Evolutionary conservation across 345 rosid species (phyloP), one percentile per base, ranked within the genome.

Genomic region (Mangifera indica): DNA sequence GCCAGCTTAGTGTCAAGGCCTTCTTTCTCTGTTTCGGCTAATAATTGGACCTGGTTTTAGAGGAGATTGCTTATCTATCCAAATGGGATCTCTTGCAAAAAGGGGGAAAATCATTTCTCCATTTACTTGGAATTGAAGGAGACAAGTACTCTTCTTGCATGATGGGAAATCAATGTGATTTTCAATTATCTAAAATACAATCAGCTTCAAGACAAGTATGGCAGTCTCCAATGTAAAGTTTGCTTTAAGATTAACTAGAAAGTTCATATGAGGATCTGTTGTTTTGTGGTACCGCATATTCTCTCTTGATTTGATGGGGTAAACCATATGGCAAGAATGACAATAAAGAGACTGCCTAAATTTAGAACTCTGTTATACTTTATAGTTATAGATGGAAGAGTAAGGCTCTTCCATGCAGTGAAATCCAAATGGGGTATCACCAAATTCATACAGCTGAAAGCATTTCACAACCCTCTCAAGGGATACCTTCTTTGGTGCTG

Each of bases 161-260:
- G 68, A 24, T 64, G 54, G 68, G 54, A 64, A 46, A 54, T 64
- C 26, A 42, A 40, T 21, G 67, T 21, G 49, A 63, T 21, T 9
- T 12, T 40, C 24, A 34, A 42, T 13, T 62, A 37, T 20, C 40
- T 62, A 8, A 12, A 40, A 5, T 44, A 40, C 54, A 46, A 45
- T 25, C 68, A 64, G 2, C 17, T 3, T 7, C 9, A 40, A 2
- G 25, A 63, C 52, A 63, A 44, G 20, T 45, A 37, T 24, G n/a
- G 8, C 17, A 15, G 45, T 60, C n/a, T 32, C 10, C 40, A 37
- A 60, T 7, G 15, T 26, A 12, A 5, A 37, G 42, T 37, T n/a
- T n/a, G 42, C 42, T 37, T 37, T 5, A 37, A 37, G 42, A 37
- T 7, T 37, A 37, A 37, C 42, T 1, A 7, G 8, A 37, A 7